A percentile compares a stretch with the other conserved stretches of the same genome.
These are phyloP conservation scores for Pythium biforme DNA, from an alignment of 352 stramenopile species.

Conservation along the genomic window DNA sequence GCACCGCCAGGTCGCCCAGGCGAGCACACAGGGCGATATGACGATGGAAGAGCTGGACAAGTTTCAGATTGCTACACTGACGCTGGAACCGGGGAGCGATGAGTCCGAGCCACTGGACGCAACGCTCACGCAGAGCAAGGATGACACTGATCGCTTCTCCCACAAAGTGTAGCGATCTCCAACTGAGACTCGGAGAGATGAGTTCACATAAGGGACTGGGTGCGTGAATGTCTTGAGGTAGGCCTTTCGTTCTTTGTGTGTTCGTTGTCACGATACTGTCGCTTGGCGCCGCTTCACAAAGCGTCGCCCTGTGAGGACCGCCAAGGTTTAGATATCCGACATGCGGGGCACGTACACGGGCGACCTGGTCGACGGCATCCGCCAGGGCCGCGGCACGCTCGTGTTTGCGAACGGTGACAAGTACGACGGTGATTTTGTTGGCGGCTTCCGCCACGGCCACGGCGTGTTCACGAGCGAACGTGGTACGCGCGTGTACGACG, in stretches of 20 bases:
- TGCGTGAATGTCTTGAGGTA: too few species aligned
- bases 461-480: slow-evolving; percentile 58
- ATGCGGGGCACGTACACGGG: slow-evolving; percentile 55
- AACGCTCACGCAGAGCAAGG: background rate
- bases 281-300: background rate
- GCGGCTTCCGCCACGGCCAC: slow-evolving; percentile 56
- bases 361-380: slow-evolving; percentile 53
- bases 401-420: slow-evolving; percentile 63
- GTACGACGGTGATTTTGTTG: slow-evolving; percentile 62
- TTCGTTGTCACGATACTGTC: too few species aligned
- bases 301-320: background rate
- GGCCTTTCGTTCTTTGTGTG: background rate
- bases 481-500: slow-evolving; percentile 50
- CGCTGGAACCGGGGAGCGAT: background rate
- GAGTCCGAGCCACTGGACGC: background rate
- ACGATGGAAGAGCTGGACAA: background rate
- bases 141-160: background rate
- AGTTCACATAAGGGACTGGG: too few species aligned
- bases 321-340: background rate
- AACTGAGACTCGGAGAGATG: too few species aligned
- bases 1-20: background rate
- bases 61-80: background rate
- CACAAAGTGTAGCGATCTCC: background rate
- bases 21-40: background rate
- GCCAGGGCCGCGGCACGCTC: slow-evolving; percentile 48